Evolutionary conservation across 768 basidiomycete species (phyloP).

Genomic region (Tylopilus rubrobrunneus): DNA sequence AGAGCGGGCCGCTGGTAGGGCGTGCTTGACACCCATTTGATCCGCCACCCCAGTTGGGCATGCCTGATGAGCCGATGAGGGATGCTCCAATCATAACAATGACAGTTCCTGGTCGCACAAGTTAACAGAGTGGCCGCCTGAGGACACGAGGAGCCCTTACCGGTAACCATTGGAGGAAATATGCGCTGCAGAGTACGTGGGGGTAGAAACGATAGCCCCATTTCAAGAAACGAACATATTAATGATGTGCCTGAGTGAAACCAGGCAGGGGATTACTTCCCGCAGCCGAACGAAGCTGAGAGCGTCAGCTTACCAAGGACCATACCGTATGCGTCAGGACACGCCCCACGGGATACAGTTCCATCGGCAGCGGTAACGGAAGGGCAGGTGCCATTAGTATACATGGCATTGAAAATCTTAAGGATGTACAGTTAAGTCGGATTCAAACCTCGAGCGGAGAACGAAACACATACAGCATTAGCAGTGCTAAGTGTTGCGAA

Average conservation of each 20-base stretch:
- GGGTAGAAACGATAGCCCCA: slow-evolving; percentile 74
- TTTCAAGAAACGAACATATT: slow-evolving; percentile 77
- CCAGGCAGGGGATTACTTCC: not conserved
- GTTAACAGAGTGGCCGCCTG: not conserved
- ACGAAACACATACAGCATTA: slow-evolving; percentile 45
- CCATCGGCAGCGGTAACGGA: slow-evolving; percentile 56
- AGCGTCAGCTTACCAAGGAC: slow-evolving; percentile 50
- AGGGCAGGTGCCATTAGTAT: slow-evolving; percentile 74
- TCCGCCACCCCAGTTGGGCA: slow-evolving; percentile 82
- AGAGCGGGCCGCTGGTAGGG: slow-evolving; percentile 64
- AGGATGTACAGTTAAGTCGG: not conserved
- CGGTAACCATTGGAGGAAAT: slow-evolving; percentile 81
- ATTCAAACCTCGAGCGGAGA: not conserved
- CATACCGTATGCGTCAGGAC: slow-evolving; percentile 79
- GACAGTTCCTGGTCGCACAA: slow-evolving; percentile 52
- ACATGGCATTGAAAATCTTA: slow-evolving; percentile 74
- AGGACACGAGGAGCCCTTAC: slow-evolving; percentile 24
- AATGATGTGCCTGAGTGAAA: slow-evolving; percentile 58
- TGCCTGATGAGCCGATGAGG: slow-evolving; percentile 69
- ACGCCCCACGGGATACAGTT: slow-evolving; percentile 51
- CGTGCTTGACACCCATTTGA: slow-evolving; percentile 63
- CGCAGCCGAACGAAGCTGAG: not conserved
- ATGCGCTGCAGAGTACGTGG: slow-evolving; percentile 56
- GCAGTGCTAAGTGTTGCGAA: slow-evolving; percentile 78
- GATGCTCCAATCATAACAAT: slow-evolving; percentile 78